Base-by-base conservation (phyloP, 345 rosid species). In the Kandelia obovata region DNA sequence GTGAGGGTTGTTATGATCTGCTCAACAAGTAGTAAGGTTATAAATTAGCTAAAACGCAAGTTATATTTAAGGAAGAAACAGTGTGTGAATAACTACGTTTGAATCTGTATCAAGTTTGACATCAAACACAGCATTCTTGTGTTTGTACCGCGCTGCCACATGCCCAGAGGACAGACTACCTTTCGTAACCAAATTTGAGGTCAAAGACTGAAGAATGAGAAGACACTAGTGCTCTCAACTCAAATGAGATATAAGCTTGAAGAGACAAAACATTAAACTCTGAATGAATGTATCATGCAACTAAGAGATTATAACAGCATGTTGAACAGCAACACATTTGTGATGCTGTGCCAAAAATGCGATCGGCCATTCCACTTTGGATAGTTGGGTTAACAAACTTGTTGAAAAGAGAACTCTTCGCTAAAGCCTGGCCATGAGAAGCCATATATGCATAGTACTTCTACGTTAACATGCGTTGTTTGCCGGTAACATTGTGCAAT, bases 91-190 rank as follows among this genome's bases (percentile, higher is more conserved):
- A n/a, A 21, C 49, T 65, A 81, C 86, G 64, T 75, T 83, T 65
- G 85, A 83, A 56, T 75, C 80, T 27, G 86, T 77, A 67, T 83
- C 85, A 53, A 83, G 58, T 78, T 78, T 83, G 79, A 83, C 71
- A 69, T 77, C 79, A 70, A 80, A 58, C 19, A 58, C 61, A 28
- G 78, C 64, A 51, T 79, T 83, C 56, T 75, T 75, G 66, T 65
- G 47, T 59, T 69, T 82, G 77, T 69, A 77, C 56, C 66, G 73
- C 32, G 81, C 76, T 17, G 78, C 66, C 64, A 83, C 75, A 69
- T 85, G 79, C 34, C 89, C 82, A 4, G 70, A 70, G 26, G 81
- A 76, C 64, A 85, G 83, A 37, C 83, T 80, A 61, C 88, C 86
- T 37, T 80, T 85, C 67, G 66, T 73, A 49, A 69, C 77, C 46